Base-by-base conservation (phyloP, 2,329 filamentous ascomycete species). In the Trichoderma sp. region DNA sequence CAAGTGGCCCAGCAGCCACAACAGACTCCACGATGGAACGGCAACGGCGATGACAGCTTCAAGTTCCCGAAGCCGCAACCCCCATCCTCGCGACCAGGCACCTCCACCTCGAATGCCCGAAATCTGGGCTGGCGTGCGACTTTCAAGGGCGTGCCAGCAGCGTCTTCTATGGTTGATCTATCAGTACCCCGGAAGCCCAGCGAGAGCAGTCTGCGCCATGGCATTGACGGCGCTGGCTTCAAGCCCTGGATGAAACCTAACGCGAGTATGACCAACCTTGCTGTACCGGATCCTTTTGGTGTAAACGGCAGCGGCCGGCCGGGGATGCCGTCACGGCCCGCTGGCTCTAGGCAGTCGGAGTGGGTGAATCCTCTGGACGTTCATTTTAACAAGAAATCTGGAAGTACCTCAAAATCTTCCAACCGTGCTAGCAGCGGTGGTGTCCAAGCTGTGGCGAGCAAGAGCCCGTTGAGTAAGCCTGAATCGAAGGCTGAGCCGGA, bases 291-390 rank as follows among this genome's bases (percentile, higher is more conserved):
- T 12, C 76, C 80, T 3, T 73, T 80, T 11, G 79, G 77, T 1
- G 78, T 77, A 23, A 74, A 78, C 34, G 74, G 77, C 53, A 76
- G 77, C 8, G 74, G 77, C 17, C 77, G 79, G 26, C 79, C 80
- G 3, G 78, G 77, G 11, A 73, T 70, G 11, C 73, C 74, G 8
- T 75, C 68, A 7, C 72, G 73, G 39, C 75, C 78, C 6, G 70
- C 77, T 15, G 57, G 67, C 20, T 78, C 72, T 4, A 78, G 80
- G 5, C 81, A 78, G 58, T 83, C 81, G 70, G 79, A 81, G 5
- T 84, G 83, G 80, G 80, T 84, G 7, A 85, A 84, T 72, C 84
- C 86, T 0, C 79, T 87, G n/a, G 83, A 86, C 13, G 81, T 85
- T 36, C 83, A 86, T 71, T 85, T 84, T 72, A 74, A 74, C 65